Base-by-base conservation (phyloP, 1,284 basidiomycete species). In the Mycosarcoma mackinlayi region DNA sequence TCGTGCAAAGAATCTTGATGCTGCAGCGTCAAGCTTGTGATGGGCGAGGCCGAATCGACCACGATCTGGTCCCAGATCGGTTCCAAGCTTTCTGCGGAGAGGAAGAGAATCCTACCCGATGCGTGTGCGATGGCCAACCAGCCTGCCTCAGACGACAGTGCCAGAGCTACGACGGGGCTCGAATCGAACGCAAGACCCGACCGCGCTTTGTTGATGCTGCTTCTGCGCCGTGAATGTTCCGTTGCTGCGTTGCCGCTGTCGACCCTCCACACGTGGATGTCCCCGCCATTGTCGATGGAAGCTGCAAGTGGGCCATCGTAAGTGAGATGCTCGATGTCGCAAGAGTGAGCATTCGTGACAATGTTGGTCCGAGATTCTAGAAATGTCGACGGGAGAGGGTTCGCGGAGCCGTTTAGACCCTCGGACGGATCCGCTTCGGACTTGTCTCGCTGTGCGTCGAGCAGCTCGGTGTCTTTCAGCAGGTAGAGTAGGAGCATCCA, bases 401-500 rank as follows among this genome's bases (percentile, higher is more conserved):
- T 80, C 40, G 84, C 75, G 6, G 54, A 79, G 1, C 80, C 73
- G 31, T 39, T 49, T n/a, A 41, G 40, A n/a, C 19, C 31, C 18
- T 61, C 68, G 25, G 59, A 56, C 19, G 59, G 55, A 31, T 73
- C 65, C 2, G 61, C 51, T 18, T 60, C 54, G 35, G 48, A 87
- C 87, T 13, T 85, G 84, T 44, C 87, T 85, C 80, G 87, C 39
- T 94, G 93, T 5, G 91, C 90, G 76, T 94, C 93, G 14, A 97
- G 87, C 2, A 94, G 87, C 63, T 98, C 93, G 0, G 93, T 89
- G 71, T 96, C 91, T 84, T 95, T 95, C 59, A 97, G 85, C 1
- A 98, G 86, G 80, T 94, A 94, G n/a, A 92, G 86, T 13, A 96
- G 85, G 19, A 98, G 84, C 8, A 87, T 86, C 82, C 92, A 97